Conservation (phyloP, 108 stramenopile genomes). For the Fistulifera solaris region DNA sequence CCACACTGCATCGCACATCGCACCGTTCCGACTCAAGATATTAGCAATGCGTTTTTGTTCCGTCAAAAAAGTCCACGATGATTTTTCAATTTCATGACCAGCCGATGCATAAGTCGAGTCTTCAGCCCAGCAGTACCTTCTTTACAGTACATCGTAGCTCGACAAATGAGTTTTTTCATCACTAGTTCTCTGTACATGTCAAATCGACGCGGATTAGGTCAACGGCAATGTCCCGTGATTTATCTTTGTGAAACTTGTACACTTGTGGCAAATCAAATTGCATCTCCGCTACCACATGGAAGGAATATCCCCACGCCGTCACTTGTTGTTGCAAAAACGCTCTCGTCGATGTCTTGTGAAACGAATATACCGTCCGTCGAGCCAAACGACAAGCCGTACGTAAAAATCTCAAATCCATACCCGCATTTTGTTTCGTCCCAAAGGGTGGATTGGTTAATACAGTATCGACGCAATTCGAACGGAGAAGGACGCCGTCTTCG, state of each 20-base stretch:
- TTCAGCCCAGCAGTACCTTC: too few relatives aligned
- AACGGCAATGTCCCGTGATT: slow-evolving; percentile 84
- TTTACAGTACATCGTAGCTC: too few relatives aligned
- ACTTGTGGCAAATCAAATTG: slow-evolving; percentile 89
- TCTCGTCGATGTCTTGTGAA: slow-evolving; percentile 91
- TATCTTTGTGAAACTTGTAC: slow-evolving; percentile 86
- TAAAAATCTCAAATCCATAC: slow-evolving; percentile 77
- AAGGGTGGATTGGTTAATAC: slow-evolving; percentile 86
- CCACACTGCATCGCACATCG: too few relatives aligned
- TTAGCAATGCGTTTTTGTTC: too few relatives aligned
- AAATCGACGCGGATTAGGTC: slow-evolving; percentile 70
- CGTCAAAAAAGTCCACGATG: too few relatives aligned
- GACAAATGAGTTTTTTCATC: too few relatives aligned
- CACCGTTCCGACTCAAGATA: too few relatives aligned
- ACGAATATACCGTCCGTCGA: slow-evolving; percentile 75
- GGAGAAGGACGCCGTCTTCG: slow-evolving; percentile 4
- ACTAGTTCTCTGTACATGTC: not conserved
- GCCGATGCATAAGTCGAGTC: too few relatives aligned
- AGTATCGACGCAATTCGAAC: slow-evolving; percentile 32
- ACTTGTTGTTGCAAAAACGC: slow-evolving; percentile 57
- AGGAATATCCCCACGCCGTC: slow-evolving; percentile 56
- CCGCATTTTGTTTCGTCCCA: slow-evolving; percentile 85
- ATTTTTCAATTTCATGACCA: too few relatives aligned
- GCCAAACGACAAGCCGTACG: slow-evolving; percentile 55
- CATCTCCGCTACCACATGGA: slow-evolving; percentile 86